Evolutionary conservation across 2,329 filamentous ascomycete genomes (phyloP), one percentile per base, ranked within the genome.

Genomic region (Talaromyces piceae): DNA sequence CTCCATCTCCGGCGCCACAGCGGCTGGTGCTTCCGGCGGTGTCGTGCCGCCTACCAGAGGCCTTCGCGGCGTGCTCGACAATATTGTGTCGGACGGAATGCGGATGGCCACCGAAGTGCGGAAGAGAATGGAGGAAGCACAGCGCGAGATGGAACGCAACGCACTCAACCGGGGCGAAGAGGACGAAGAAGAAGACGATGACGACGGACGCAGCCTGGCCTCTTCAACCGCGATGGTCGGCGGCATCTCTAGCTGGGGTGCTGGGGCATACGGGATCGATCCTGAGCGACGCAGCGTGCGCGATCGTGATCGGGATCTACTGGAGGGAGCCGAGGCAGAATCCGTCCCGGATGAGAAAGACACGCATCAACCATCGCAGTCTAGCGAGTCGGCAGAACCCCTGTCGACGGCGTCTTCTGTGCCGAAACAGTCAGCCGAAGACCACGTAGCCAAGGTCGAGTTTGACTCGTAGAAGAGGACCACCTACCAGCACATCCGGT

Each of bases 51-150:
- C 81, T 1, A 78, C 79, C 16, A 86, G 91, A 58, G 89, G 93
- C 20, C 78, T 98, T 1, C 81, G 93, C 39, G 93, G 93, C 18
- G 93, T 98, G 53, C 76, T 98, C 33, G 93, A 98, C 72, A 95
- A 95, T 61, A 97, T 98, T 61, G 93, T 97, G 57, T 95, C 87
- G 1, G 93, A 98, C 65, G 93, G 93, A 39, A 96, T 97, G 84
- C 85, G 91, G 28, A 91, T 97, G 53, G 93, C 93, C 0, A 88
- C 86, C 1, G 93, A 98, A 67, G 91, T 98, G 47, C 80, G 87
- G 58, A 82, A 91, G 61, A 80, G 91, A 41, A 95, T 97, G 86
- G 91, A 98, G 56, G 93, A 98, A 66, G 91, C 91, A 3, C 91
- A 96, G 69, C 84, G 83, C 59, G 91, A 97, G 64, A 73, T 96